Evolutionary conservation across 805 yeast species (phyloP).

Genomic region (Kuraishia molischiana): DNA sequence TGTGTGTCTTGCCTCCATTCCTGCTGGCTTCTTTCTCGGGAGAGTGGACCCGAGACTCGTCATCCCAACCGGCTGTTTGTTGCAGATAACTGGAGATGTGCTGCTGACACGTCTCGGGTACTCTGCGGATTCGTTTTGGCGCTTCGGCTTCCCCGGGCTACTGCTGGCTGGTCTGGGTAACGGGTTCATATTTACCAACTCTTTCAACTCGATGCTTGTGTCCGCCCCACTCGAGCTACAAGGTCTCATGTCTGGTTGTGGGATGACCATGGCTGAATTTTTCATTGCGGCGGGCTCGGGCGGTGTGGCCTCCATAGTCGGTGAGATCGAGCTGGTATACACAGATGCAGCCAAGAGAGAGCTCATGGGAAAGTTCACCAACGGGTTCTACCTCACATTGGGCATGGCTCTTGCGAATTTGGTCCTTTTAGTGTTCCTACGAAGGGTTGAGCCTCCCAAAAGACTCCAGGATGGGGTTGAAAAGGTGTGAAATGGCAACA

Average conservation of each 20-base stretch:
- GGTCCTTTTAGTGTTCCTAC: too few relatives aligned
- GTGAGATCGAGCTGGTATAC: constrained; percentile 9
- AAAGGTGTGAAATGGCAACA: too few relatives aligned
- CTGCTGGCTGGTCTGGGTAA: not conserved
- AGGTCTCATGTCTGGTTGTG: constrained; percentile 27
- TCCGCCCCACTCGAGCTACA: constrained; percentile 27
- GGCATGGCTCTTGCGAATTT: too few relatives aligned
- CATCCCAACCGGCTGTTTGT: constrained; percentile 5
- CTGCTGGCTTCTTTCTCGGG: not conserved
- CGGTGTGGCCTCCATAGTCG: constrained; percentile 16
- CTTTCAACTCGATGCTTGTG: constrained; percentile 16
- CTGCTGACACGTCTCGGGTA: not conserved
- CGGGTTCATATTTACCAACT: constrained; percentile 14
- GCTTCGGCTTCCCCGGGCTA: constrained; percentile 1
- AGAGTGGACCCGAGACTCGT: constrained; percentile 8
- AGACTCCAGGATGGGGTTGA: too few relatives aligned
- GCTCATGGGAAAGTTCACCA: too few relatives aligned
- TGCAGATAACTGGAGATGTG: constrained; percentile 1
- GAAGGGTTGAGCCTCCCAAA: too few relatives aligned
- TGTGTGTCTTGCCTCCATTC: not conserved
- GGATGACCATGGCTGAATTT: constrained; percentile 25
- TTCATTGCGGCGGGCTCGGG: constrained; percentile 21
- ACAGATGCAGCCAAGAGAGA: too few relatives aligned
- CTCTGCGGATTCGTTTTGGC: constrained; percentile 1
- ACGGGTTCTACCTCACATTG: too few relatives aligned